Evolutionary conservation across 768 basidiomycete species (phyloP), one percentile per base, ranked within the genome.

Genomic region (Psilocybe sp.): DNA sequence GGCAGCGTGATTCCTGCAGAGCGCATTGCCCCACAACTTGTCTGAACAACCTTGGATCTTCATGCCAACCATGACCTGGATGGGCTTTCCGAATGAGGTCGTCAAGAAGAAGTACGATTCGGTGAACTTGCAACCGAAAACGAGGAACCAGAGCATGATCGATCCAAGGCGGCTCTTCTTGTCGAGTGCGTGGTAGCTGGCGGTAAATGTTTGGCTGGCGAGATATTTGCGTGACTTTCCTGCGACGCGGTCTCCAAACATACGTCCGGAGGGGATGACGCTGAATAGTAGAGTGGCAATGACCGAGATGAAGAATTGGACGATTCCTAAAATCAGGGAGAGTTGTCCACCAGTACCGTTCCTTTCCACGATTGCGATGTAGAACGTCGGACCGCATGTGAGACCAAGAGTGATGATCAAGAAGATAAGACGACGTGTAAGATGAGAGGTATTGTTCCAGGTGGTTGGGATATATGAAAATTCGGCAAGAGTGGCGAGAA

Each of bases 61-160:
- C 97, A 98, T 98, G 53, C 86, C 85, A 20, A 91, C 90, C 95
- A 99, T 97, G 62, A 93, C 94, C 23, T 78, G 78, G 55, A 99
- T 94, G 4, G 97, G 92, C 55, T 94, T 85, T 50, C 85, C 80
- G 82, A 99, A 96, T 3, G 95, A 95, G 39, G 92, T 78, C 1
- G 93, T 98, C 55, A 98, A 75, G 85, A 92, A 98, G 74, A 97
- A 99, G 77, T 99, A 98, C 0, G 93, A 97, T 68, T 99, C 97
- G 40, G 84, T 81, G 59, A 95, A 88, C 72, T 98, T 98, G 83
- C 95, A 97, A 0, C 88, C 87, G 62, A 99, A 99, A 59, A 98
- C 84, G 59, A 98, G 81, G 61, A 88, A 47, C 97, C 97, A 98
- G 23, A 99, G 79, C 13, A 78, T 60, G 48, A 92, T 69, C 3